Percentiles rank a stretch among this genome's conserved stretches.
Conservation (phyloP, 2,329 filamentous ascomycete species). For the Chaetoscypha palmicola region DNA sequence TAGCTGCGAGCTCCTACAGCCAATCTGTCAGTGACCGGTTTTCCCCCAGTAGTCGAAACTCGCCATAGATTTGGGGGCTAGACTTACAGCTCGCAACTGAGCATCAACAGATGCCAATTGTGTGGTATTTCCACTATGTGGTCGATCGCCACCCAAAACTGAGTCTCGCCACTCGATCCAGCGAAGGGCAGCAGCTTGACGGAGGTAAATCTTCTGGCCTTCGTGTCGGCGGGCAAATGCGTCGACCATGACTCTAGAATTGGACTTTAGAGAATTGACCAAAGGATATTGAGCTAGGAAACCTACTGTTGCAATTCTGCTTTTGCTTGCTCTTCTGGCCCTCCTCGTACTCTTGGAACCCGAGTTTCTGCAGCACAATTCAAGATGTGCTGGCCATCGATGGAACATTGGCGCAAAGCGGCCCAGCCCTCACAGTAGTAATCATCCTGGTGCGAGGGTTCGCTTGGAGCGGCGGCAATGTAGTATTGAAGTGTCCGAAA, state of each 20-base stretch:
- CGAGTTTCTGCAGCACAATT: slow-evolving; percentile 56
- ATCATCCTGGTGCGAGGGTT: slow-evolving; percentile 49
- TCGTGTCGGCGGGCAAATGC: slow-evolving; percentile 55
- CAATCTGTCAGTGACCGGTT: neutral
- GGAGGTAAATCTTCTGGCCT: slow-evolving; percentile 56
- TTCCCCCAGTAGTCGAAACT: no score
- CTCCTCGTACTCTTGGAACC: slow-evolving; percentile 46
- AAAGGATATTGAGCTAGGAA: slow-evolving; percentile 1
- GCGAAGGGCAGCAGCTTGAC: slow-evolving; percentile 52
- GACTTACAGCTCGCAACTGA: slow-evolving; percentile 50
- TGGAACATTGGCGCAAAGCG: slow-evolving; percentile 52
- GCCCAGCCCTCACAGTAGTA: slow-evolving; percentile 59
- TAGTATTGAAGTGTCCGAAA: slow-evolving; percentile 56
- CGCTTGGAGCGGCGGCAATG: slow-evolving; percentile 49
- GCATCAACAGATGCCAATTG: slow-evolving; percentile 49
- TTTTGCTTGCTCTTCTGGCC: slow-evolving; percentile 52
- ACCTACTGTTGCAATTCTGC: slow-evolving; percentile 57
- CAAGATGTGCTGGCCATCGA: slow-evolving; percentile 58
- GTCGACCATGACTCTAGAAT: slow-evolving; percentile 48
- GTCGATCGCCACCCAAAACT: slow-evolving; percentile 46
- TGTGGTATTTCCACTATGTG: slow-evolving; percentile 40
- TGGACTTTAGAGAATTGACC: neutral
- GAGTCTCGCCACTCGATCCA: slow-evolving; percentile 50
- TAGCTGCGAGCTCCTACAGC: slow-evolving; percentile 46
- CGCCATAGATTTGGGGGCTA: no score